These are phyloP conservation scores for Calonectria pseudoturangicola DNA, from an alignment of 2,329 filamentous ascomycete species.

Conservation along the genomic window DNA sequence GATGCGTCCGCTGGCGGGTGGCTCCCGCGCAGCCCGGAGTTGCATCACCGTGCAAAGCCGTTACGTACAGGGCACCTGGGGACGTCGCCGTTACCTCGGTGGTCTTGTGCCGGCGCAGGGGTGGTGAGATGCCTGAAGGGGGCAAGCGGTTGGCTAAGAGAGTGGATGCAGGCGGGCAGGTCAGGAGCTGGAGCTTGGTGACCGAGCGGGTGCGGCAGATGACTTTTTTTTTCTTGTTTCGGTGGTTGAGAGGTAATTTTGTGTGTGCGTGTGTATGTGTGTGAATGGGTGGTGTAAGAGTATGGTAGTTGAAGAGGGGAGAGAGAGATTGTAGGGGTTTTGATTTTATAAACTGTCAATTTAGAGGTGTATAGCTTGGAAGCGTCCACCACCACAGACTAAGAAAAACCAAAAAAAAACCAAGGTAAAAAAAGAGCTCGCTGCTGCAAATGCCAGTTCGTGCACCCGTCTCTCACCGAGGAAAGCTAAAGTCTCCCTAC, in stretches of 20 bases:
- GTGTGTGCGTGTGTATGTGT: background rate
- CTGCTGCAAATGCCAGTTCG: constrained; percentile 22
- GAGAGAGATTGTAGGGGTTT: too few relatives aligned
- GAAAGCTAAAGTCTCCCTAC: constrained; percentile 28
- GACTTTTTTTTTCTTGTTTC: background rate
- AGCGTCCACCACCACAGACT: background rate
- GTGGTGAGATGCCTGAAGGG: constrained; percentile 40
- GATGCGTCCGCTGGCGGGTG: constrained; percentile 12
- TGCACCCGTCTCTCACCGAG: constrained; percentile 34
- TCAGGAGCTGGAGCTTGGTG: constrained; percentile 35
- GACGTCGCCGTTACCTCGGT: constrained; percentile 42
- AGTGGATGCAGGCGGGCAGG: constrained; percentile 43
- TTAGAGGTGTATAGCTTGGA: background rate
- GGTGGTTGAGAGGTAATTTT: constrained; percentile 7
- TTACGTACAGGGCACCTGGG: constrained; percentile 26
- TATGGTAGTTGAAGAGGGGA: background rate
- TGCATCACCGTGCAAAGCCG: constrained; percentile 34
- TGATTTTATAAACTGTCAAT: background rate
- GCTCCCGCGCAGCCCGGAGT: constrained; percentile 27
- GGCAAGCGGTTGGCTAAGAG: constrained; percentile 45
- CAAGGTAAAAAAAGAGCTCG: background rate
- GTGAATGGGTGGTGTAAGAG: background rate
- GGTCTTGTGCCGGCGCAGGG: constrained; percentile 49
- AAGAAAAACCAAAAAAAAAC: background rate
- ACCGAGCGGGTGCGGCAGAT: constrained; percentile 24